Percentiles rank a stretch among this genome's conserved stretches.
Evolutionary conservation across 345 rosid genomes (phyloP).

Genomic region (Trapa incisa): DNA sequence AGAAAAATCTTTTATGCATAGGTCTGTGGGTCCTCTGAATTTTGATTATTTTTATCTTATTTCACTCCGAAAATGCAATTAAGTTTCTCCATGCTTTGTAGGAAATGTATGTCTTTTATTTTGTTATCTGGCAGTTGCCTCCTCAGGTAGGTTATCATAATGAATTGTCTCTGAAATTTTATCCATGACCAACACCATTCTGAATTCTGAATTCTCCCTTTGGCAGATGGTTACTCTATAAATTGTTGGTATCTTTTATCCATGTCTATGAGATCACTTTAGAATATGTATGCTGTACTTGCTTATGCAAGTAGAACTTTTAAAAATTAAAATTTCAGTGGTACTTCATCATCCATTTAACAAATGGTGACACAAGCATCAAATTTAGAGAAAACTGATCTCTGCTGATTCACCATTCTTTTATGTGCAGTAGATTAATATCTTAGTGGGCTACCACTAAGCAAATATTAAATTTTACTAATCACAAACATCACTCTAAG

Average conservation of each 20-base stretch:
- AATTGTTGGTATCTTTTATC: not conserved
- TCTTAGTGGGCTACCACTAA: not conserved
- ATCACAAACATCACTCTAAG: not conserved
- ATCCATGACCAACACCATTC: not conserved
- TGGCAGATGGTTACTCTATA: not conserved
- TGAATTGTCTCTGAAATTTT: not conserved
- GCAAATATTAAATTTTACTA: not conserved
- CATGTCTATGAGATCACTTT: not conserved
- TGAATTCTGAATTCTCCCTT: not conserved
- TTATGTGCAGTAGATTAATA: not conserved
- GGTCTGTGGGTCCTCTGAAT: constrained; percentile 40
- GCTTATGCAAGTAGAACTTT: not conserved
- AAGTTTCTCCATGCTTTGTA: not conserved
- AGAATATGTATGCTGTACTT: not conserved
- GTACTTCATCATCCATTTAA: not conserved
- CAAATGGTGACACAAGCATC: not conserved
- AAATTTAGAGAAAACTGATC: not conserved
- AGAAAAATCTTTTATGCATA: constrained; percentile 96
- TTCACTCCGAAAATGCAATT: not conserved
- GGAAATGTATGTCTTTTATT: not conserved
- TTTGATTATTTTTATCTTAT: constrained; percentile 4
- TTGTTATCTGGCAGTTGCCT: not conserved
- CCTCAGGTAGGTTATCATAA: not conserved
- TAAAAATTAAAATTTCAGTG: not conserved
- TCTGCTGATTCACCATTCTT: not conserved